Evolutionary conservation across 2,329 filamentous ascomycete species (phyloP), one percentile per base, ranked within the genome.

Genomic region (Ophiosphaerella korrae): DNA sequence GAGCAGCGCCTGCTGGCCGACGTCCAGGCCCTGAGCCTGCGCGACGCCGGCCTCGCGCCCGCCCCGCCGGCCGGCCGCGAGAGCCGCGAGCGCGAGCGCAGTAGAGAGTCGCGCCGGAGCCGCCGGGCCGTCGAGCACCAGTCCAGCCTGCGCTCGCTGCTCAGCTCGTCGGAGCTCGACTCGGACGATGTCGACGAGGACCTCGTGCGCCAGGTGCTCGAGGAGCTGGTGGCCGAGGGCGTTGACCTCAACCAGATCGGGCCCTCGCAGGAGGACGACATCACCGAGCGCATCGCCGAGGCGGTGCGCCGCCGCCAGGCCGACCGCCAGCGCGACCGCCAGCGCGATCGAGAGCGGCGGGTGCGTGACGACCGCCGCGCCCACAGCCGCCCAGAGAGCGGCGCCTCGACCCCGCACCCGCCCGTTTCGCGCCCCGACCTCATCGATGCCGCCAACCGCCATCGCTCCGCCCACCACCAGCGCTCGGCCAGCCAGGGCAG

Each of bases 211-310:
- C 91, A 96, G 68, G 96, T 96, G 52, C 83, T 92, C 60, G 88
- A 93, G 57, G 91, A 96, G 67, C 92, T 93, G 0, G 76, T 97
- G 16, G 75, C 96, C 31, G 90, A 97, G 64, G 92, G 91, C 14
- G 85, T 97, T 40, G 92, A 97, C 68, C 77, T 97, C 48, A 89
- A 94, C 64, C 92, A 92, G 57, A 86, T 97, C 46, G 92, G 93
- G 55, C 81, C 91, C 13, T 84, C 80, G 42, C 89, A 92, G 64
- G 91, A 97, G 68, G 92, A 97, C 65, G 90, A 95, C 66, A 84
- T 97, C 13, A 96, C 90, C 58, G 89, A 93, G 66, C 86, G 89
- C 52, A 96, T 97, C 62, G 92, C 92, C 2, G 90, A 95, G 65
- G 91, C 91, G 2, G 96, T 95, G 67, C 81, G 90, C 50, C 83